phyloP scores from a whole-genome alignment of 768 basidiomycete genomes.

The Termitomyces sp. region DNA sequence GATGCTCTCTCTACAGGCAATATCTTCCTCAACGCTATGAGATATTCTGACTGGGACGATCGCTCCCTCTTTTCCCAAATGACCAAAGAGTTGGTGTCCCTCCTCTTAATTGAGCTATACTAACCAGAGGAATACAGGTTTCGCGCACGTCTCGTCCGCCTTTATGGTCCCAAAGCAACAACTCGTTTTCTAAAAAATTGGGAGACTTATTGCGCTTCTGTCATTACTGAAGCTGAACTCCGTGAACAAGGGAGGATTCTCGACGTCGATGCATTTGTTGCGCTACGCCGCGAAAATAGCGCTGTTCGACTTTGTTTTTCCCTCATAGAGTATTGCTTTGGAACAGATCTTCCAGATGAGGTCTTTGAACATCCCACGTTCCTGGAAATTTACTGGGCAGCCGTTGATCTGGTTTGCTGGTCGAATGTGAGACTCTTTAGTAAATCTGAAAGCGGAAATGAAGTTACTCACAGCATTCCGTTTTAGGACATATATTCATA shows the following conservation, averaged over 20 bases:
- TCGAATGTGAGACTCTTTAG: conserved; percentile 48
- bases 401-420: conserved; percentile 65
- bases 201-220: conserved; percentile 51
- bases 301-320: conserved; percentile 61
- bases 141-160: conserved; percentile 38
- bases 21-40: conserved; percentile 48
- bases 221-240: conserved; percentile 57
- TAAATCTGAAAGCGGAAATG: neutral
- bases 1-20: conserved; percentile 51
- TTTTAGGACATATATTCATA: conserved; percentile 66
- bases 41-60: conserved; percentile 46
- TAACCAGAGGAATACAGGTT: conserved; percentile 35
- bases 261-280: conserved; percentile 44
- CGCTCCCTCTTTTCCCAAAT: conserved; percentile 52
- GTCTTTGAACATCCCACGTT: conserved; percentile 54
- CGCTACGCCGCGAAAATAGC: conserved; percentile 64
- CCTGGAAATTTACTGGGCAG: conserved; percentile 48
- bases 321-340: conserved; percentile 55
- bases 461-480: neutral
- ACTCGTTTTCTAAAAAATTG: conserved; percentile 48
- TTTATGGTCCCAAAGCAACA: conserved; percentile 39
- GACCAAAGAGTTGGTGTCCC: conserved; percentile 50
- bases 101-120: neutral
- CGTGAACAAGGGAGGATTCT: conserved; percentile 54
- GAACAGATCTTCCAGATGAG: conserved; percentile 58